Conservation (phyloP, 1,139 yeast species). For the Yamadazyma dushanensis region DNA sequence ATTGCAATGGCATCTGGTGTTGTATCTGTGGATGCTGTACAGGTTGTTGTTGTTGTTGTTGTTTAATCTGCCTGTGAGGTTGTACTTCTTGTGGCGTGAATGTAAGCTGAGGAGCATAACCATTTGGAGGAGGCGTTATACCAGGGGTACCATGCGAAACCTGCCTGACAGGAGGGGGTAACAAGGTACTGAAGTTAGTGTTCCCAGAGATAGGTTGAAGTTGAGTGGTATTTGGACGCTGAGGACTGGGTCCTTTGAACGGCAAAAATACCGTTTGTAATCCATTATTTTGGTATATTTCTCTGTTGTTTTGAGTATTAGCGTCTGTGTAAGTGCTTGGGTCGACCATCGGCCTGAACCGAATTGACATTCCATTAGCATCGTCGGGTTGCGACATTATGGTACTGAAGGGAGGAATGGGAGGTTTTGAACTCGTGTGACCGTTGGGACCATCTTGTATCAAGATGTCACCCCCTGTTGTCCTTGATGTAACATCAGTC, state of each 20-base stretch:
- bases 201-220: neutral
- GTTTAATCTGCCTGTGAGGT: neutral
- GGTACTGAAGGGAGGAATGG: slow-evolving; percentile 2
- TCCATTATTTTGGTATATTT: slow-evolving; percentile 9
- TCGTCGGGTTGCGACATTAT: slow-evolving; percentile 1
- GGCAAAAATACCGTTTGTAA: slow-evolving; percentile 12
- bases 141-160: slow-evolving; percentile 1
- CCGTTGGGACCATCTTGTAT: slow-evolving; percentile 1
- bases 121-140: neutral
- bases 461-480: too few relatives aligned
- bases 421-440: neutral
- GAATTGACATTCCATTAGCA: neutral
- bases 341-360: slow-evolving; percentile 8
- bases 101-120: slow-evolving; percentile 1
- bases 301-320: neutral
- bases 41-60: neutral
- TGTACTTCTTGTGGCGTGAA: neutral
- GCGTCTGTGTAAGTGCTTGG: neutral
- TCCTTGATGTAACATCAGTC: too few relatives aligned
- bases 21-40: neutral
- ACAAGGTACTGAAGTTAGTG: slow-evolving; percentile 1
- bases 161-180: slow-evolving; percentile 5
- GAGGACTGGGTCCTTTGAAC: slow-evolving; percentile 5
- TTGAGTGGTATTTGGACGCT: too few relatives aligned
- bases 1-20: too few relatives aligned